phyloP scores from a whole-genome alignment of 2,329 filamentous ascomycete genomes.

The Hymenoscyphus linearis region DNA sequence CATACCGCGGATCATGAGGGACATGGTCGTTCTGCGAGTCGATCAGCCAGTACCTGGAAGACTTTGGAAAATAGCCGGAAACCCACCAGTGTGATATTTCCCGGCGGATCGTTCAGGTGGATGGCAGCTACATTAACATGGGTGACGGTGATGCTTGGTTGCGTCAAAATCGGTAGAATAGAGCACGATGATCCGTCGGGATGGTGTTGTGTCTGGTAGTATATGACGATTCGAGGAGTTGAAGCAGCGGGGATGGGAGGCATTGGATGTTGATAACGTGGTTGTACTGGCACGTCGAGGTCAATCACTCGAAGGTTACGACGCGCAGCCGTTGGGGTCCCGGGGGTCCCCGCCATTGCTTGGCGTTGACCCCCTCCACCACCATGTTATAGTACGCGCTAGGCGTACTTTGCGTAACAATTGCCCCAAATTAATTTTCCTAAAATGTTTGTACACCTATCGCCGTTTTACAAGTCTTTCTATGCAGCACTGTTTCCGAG shows the following conservation, averaged over 20 bases:
- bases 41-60: conserved; percentile 52
- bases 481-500: no score
- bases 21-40: conserved; percentile 66
- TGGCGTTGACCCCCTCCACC: no score
- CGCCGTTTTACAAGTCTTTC: no score
- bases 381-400: no score
- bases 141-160: conserved; percentile 57
- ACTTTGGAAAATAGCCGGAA: conserved; percentile 59
- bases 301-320: no score
- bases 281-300: no score
- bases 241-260: conserved; percentile 26
- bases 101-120: conserved; percentile 67
- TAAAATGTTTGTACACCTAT: no score
- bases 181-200: conserved; percentile 50
- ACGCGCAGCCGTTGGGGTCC: no score
- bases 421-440: no score
- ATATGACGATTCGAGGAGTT: conserved; percentile 43
- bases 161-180: conserved; percentile 45
- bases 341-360: no score
- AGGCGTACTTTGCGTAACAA: no score
- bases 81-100: conserved; percentile 33
- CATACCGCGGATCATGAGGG: conserved; percentile 61
- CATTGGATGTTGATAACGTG: conserved; percentile 17
- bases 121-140: conserved; percentile 85
- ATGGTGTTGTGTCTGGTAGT: conserved; percentile 61